Evolutionary conservation across 805 yeast genomes (phyloP).

Genomic region (Candida schatavii): DNA sequence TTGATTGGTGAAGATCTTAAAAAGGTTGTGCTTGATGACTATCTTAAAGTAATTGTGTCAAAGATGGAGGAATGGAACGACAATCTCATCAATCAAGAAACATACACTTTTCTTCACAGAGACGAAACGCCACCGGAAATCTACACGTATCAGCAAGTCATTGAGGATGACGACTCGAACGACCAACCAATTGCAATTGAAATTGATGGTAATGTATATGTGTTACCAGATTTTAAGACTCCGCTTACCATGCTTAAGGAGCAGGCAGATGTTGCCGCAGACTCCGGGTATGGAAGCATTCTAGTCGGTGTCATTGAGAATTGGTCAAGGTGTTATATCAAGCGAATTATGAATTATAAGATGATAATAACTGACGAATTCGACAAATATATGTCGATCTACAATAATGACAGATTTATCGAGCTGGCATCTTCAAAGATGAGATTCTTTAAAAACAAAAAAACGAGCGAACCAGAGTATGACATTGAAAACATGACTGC

Average conservation of each 20-base stretch:
- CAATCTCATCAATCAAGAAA: slow-evolving; percentile 66
- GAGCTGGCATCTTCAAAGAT: slow-evolving; percentile 44
- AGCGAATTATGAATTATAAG: slow-evolving; percentile 65
- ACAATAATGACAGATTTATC: slow-evolving; percentile 36
- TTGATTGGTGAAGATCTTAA: slow-evolving; percentile 71
- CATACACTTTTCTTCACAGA: slow-evolving; percentile 60
- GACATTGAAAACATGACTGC: slow-evolving; percentile 40
- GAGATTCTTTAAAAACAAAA: slow-evolving; percentile 26
- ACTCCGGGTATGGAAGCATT: slow-evolving; percentile 76
- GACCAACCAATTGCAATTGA: slow-evolving; percentile 32
- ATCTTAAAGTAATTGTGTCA: slow-evolving; percentile 61
- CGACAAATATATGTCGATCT: slow-evolving; percentile 40
- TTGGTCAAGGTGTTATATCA: slow-evolving; percentile 58
- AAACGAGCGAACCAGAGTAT: slow-evolving; percentile 8
- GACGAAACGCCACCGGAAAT: slow-evolving; percentile 64
- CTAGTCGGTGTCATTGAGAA: slow-evolving; percentile 74
- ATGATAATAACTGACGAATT: slow-evolving; percentile 46
- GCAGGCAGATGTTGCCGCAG: slow-evolving; percentile 85
- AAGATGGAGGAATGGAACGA: slow-evolving; percentile 86
- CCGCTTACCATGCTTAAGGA: slow-evolving; percentile 83
- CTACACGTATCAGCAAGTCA: slow-evolving; percentile 52
- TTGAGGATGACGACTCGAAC: slow-evolving; percentile 37
- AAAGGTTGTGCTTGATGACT: slow-evolving; percentile 72
- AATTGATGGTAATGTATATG: slow-evolving; percentile 47
- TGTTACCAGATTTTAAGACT: slow-evolving; percentile 73